These are phyloP conservation scores for Dalbergia oliveri DNA, from an alignment of 306 rosid species.

Conservation along the genomic window DNA sequence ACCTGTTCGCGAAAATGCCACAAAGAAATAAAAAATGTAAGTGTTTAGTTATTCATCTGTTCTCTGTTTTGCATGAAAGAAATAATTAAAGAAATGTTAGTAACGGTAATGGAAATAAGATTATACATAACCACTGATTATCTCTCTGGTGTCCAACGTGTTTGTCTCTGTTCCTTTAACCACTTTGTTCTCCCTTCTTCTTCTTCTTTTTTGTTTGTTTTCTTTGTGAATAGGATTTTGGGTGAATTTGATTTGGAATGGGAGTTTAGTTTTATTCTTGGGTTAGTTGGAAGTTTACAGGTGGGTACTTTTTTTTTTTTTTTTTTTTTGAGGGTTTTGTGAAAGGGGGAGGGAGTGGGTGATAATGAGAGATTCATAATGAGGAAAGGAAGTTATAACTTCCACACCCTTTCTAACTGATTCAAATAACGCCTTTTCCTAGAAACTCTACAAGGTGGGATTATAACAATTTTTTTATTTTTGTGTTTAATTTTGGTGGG, in stretches of 20 bases:
- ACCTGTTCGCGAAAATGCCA: conserved; percentile 37
- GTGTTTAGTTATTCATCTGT: background rate
- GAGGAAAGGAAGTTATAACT: conserved; percentile 57
- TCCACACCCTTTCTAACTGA: conserved; percentile 50
- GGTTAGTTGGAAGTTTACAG: conserved; percentile 44
- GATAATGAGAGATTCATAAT: conserved; percentile 12
- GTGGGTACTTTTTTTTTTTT: background rate
- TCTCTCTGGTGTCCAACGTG: conserved; percentile 46
- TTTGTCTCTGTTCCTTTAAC: conserved; percentile 44
- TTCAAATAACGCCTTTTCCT: conserved; percentile 51
- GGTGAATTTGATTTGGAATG: conserved; percentile 34
- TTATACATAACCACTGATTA: conserved; percentile 45
- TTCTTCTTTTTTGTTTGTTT: background rate
- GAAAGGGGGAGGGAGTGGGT: background rate
- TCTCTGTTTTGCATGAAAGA: background rate
- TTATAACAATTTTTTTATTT: background rate
- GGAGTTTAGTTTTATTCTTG: background rate
- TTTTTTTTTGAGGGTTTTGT: conserved; percentile 11
- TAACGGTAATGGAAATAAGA: conserved; percentile 47
- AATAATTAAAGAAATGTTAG: background rate
- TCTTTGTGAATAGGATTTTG: background rate
- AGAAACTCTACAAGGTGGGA: conserved; percentile 39
- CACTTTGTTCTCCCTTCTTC: conserved; percentile 4
- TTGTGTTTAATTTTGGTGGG: background rate
- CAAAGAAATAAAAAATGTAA: background rate